Percentiles rank a stretch among this genome's conserved stretches.
phyloP scores from a whole-genome alignment of 2,329 filamentous ascomycete genomes.

The Phyllosticta citriasiana region DNA sequence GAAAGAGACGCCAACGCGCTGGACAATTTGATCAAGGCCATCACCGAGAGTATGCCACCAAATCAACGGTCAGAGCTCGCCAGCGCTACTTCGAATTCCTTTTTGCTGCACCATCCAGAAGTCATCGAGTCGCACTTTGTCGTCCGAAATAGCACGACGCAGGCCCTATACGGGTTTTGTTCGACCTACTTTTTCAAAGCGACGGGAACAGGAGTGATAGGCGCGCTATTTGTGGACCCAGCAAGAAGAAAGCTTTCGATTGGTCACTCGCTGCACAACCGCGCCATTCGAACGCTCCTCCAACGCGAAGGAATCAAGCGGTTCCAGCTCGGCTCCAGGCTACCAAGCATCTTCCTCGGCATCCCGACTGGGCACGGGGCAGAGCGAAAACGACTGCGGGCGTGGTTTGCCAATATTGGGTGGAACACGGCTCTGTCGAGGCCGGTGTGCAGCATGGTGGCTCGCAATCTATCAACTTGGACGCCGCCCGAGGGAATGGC shows the following conservation, averaged over 20 bases:
- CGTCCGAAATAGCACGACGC: slow-evolving; percentile 86
- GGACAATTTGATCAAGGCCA: slow-evolving; percentile 60
- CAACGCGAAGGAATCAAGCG: slow-evolving; percentile 65
- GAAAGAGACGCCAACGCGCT: slow-evolving; percentile 65
- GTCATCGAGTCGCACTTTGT: slow-evolving; percentile 82
- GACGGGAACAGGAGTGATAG: slow-evolving; percentile 65
- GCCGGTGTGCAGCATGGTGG: slow-evolving; percentile 60
- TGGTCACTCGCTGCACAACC: slow-evolving; percentile 77
- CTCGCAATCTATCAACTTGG: slow-evolving; percentile 65
- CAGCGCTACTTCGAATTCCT: slow-evolving; percentile 61
- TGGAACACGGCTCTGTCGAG: slow-evolving; percentile 66
- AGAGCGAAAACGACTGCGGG: slow-evolving; percentile 51
- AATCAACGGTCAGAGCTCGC: slow-evolving; percentile 59
- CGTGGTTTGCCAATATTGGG: slow-evolving; percentile 82
- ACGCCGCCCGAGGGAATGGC: slow-evolving; percentile 65
- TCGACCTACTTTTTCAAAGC: slow-evolving; percentile 71
- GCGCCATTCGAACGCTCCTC: slow-evolving; percentile 66
- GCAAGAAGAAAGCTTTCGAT: slow-evolving; percentile 79
- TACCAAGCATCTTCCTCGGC: slow-evolving; percentile 79
- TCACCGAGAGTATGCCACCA: slow-evolving; percentile 56
- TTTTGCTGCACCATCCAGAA: slow-evolving; percentile 60
- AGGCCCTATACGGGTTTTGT: slow-evolving; percentile 83
- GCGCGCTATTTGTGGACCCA: slow-evolving; percentile 83
- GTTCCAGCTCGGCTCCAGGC: slow-evolving; percentile 69
- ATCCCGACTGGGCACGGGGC: slow-evolving; percentile 59